Conservation (phyloP, 176 grass and related monocot genomes). For the Oryza officinalis region DNA sequence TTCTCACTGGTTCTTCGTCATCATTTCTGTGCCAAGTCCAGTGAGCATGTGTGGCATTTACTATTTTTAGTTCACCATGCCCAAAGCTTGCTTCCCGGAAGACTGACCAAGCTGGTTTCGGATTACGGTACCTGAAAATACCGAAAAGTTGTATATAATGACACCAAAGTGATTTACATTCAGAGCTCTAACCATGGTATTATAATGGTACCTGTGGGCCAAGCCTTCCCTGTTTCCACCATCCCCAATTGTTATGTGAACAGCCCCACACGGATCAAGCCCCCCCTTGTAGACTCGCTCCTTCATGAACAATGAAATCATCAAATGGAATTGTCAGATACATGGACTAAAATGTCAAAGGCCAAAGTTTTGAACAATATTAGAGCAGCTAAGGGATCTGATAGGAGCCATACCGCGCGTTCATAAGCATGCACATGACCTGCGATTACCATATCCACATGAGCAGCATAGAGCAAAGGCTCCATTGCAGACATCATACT, state of each 20-base stretch:
- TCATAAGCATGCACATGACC: slow-evolving; percentile 98
- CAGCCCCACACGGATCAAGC: slow-evolving; percentile 69
- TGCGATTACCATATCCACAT: slow-evolving; percentile 79
- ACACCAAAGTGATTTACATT: background rate
- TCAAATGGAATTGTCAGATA: background rate
- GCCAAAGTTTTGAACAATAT: slow-evolving; percentile 5
- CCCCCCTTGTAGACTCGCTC: slow-evolving; percentile 61
- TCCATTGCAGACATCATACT: slow-evolving; percentile 83
- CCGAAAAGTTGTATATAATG: background rate
- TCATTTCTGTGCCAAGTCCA: slow-evolving; percentile 99
- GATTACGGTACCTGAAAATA: slow-evolving; percentile 58
- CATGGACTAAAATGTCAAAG: background rate
- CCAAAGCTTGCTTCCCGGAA: slow-evolving; percentile 98
- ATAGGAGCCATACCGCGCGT: slow-evolving; percentile 62
- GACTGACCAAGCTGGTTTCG: slow-evolving; percentile 90
- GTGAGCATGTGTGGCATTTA: slow-evolving; percentile 77
- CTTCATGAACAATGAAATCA: slow-evolving; percentile 38
- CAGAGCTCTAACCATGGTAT: background rate
- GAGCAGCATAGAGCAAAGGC: slow-evolving; percentile 68
- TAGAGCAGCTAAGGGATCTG: background rate
- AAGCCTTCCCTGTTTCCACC: slow-evolving; percentile 95
- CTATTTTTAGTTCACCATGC: slow-evolving; percentile 75
- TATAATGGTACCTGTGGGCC: slow-evolving; percentile 60
- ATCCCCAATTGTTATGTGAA: slow-evolving; percentile 95
- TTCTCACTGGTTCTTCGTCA: slow-evolving; percentile 70